Base-by-base conservation (phyloP, 2,329 filamentous ascomycete genomes). In the Diaporthe sp. region DNA sequence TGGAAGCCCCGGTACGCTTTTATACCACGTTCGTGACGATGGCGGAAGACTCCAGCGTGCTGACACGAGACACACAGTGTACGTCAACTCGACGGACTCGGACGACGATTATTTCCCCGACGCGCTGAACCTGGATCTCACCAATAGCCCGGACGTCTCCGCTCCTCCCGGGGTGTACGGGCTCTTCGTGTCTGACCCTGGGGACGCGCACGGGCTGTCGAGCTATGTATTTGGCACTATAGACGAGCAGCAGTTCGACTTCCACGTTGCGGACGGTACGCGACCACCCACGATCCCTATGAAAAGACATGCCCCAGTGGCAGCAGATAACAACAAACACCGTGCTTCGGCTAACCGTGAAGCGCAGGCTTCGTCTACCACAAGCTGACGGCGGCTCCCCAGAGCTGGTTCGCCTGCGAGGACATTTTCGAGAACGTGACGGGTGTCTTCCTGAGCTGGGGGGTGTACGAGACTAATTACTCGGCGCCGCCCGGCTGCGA, bases 371-470 rank as follows among this genome's bases (percentile, higher is more conserved):
- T 17, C 10, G 55, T 74, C 8, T 51, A 44, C 44, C 73, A 76
- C 28, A 12, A n/a, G 25, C 12, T 75, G 19, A 76, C 75, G 13
- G 28, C 72, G 15, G 72, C 44, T 10, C 39, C 61, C 10, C 73
- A 76, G 37, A 34, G 39, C 34, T 76, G 72, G 75, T 75, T 75
- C 44, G 75, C 73, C 25, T 76, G 75, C 49, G 9, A n/a, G 8
- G 49, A 69, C 44, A 61, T 25, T 22, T 28, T 72, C 42, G 53
- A 68, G 15, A 44, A 34, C 10, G 55, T 61, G 10, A 51, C 44
- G 44, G 37, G 75, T 9, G 28, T n/a, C 13, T 72, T 76, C 31
- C 73, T 75, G 34, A 73, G 37, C 42, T 76, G 75, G 75, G 75
- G 72, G 10, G 55, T 72, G 12, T 75, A 51, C 10, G 22, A 25